Evolutionary conservation across 163 green algal species (phyloP).

Genomic region (Chlorella variabilis): DNA sequence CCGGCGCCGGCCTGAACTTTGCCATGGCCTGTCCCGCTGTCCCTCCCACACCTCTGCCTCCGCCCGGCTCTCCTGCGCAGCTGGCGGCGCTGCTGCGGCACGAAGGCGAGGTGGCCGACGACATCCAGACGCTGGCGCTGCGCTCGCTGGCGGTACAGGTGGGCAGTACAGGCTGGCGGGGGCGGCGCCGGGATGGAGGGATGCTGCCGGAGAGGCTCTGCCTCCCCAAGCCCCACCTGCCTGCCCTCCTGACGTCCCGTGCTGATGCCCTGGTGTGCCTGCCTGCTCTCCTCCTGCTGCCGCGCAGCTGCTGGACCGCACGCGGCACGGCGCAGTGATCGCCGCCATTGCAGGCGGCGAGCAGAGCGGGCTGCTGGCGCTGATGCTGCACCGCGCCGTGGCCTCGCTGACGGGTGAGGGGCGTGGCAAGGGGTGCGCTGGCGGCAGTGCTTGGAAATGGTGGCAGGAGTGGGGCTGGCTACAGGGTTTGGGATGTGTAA

Average conservation of each 20-base stretch:
- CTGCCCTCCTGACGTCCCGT: too few relatives aligned
- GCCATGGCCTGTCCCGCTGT: too few relatives aligned
- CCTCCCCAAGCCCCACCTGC: too few relatives aligned
- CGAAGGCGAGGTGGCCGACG: conserved; percentile 54
- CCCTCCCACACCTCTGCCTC: neutral
- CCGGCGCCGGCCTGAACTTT: too few relatives aligned
- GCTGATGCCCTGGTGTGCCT: too few relatives aligned
- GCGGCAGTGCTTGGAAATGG: too few relatives aligned
- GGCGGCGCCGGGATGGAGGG: neutral
- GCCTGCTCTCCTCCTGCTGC: neutral
- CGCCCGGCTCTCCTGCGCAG: conserved; percentile 36
- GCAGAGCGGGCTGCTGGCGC: conserved; percentile 75
- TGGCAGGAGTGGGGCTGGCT: neutral
- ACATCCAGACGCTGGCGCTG: conserved; percentile 79
- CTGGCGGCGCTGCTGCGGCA: conserved; percentile 49
- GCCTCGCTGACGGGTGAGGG: conserved; percentile 34
- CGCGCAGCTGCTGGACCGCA: conserved; percentile 75
- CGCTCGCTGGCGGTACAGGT: conserved; percentile 76
- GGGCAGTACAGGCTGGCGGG: neutral
- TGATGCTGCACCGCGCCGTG: conserved; percentile 78
- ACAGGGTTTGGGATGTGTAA: too few relatives aligned
- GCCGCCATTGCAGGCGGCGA: conserved; percentile 73
- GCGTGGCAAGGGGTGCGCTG: conserved; percentile 5
- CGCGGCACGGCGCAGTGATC: conserved; percentile 67
- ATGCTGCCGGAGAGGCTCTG: neutral